Evolutionary conservation across 2,329 filamentous ascomycete genomes (phyloP).

Genomic region (Fusarium brachygibbosum): DNA sequence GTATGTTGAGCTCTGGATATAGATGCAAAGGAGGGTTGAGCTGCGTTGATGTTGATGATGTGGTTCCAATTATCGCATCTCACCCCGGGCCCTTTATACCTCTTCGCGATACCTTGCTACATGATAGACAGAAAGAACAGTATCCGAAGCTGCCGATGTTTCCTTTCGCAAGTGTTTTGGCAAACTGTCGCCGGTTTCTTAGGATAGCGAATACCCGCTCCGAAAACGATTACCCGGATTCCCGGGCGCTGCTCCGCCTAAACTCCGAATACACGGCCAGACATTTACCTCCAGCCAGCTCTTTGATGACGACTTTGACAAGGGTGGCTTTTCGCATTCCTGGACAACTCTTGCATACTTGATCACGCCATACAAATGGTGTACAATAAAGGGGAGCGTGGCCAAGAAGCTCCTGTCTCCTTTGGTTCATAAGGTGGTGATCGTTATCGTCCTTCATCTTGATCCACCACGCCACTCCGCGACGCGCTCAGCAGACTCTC

Average conservation of each 20-base stretch:
- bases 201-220: neutral
- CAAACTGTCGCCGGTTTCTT: too few species aligned
- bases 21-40: neutral
- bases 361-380: too few species aligned
- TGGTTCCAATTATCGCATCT: rapidly evolving
- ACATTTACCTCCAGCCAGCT: neutral
- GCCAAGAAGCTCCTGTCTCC: neutral
- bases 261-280: neutral
- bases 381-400: neutral
- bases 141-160: neutral
- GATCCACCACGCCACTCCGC: neutral
- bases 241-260: neutral
- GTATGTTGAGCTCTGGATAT: neutral
- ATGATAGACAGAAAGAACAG: neutral
- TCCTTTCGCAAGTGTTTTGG: neutral
- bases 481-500: neutral
- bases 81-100: neutral
- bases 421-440: neutral
- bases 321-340: rapidly evolving
- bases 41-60: neutral
- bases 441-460: neutral
- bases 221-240: neutral
- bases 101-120: neutral
- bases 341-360: neutral
- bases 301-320: neutral